These are phyloP conservation scores for Sordariomycetes sp. DNA, from an alignment of 2,329 filamentous ascomycete species.

Conservation along the genomic window DNA sequence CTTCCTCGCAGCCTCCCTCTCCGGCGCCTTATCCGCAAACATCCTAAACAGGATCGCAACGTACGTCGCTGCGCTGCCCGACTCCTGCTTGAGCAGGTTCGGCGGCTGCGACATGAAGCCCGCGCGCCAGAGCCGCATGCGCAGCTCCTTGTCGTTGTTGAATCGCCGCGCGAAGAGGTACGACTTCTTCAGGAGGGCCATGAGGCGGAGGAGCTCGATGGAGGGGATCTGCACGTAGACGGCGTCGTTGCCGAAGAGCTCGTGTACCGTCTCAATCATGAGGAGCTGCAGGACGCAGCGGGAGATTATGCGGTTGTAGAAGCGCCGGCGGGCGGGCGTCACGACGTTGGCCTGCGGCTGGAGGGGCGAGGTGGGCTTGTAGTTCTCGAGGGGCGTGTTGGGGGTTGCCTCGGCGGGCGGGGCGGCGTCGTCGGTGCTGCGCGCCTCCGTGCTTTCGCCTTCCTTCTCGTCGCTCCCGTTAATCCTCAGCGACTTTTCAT, in stretches of 20 bases:
- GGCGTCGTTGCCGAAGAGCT: slow-evolving; percentile 93
- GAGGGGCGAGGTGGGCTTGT: slow-evolving; percentile 60
- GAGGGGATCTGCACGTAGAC: slow-evolving; percentile 93
- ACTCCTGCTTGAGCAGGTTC: slow-evolving; percentile 94
- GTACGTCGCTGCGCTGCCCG: slow-evolving; percentile 83
- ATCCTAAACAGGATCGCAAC: slow-evolving; percentile 92
- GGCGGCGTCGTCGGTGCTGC: not conserved
- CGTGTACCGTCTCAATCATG: slow-evolving; percentile 99
- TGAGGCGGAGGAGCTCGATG: slow-evolving; percentile 74
- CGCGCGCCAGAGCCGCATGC: slow-evolving; percentile 88
- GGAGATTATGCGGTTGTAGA: slow-evolving; percentile 99
- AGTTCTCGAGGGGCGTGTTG: slow-evolving; percentile 62
- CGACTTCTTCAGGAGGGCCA: slow-evolving; percentile 87
- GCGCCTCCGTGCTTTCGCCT: slow-evolving; percentile 2
- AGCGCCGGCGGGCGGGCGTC: slow-evolving; percentile 80
- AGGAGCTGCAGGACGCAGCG: slow-evolving; percentile 94
- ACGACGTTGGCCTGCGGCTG: slow-evolving; percentile 87
- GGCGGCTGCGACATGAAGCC: slow-evolving; percentile 99
- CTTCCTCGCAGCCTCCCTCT: slow-evolving; percentile 63
- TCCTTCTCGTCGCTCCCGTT: slow-evolving; percentile 31
- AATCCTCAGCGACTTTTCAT: slow-evolving; percentile 47
- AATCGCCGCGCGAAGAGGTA: slow-evolving; percentile 96
- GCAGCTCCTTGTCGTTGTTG: slow-evolving; percentile 92
- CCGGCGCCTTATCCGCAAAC: slow-evolving; percentile 81
- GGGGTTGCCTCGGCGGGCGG: slow-evolving; percentile 12